Conservation (phyloP, 2,329 filamentous ascomycete genomes). For the Fusarium fracticaudum region DNA sequence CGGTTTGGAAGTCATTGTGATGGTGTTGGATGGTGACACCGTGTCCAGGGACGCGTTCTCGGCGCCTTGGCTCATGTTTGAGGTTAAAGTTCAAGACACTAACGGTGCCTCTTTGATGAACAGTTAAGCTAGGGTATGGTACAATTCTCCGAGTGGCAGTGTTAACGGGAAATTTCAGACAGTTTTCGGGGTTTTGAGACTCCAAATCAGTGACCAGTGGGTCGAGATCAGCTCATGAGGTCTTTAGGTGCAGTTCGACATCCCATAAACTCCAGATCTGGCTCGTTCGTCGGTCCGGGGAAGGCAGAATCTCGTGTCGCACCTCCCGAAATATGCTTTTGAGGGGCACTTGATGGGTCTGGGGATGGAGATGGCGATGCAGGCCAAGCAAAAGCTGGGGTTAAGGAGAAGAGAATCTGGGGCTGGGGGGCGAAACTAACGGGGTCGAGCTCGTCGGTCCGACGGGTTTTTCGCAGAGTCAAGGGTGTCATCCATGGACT, state of each 20-base stretch:
- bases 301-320: neutral
- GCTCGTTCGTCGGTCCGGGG: conserved; percentile 20
- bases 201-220: neutral
- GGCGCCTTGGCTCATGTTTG: conserved; percentile 9
- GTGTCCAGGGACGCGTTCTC: conserved; percentile 6
- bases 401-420: conserved; percentile 28
- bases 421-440: conserved; percentile 15
- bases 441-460: conserved; percentile 18
- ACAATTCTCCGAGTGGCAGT: neutral
- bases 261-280: neutral
- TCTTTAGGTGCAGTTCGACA: conserved; percentile 1
- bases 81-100: neutral
- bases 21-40: conserved; percentile 6
- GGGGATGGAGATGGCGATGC: conserved; percentile 4
- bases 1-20: neutral
- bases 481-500: neutral
- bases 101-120: neutral
- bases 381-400: conserved; percentile 30
- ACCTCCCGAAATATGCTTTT: neutral
- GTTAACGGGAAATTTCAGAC: neutral
- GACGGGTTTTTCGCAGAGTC: neutral
- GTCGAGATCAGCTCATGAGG: conserved; percentile 9
- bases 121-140: neutral
- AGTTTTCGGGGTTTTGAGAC: neutral
- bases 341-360: neutral